Base-by-base conservation (phyloP, 306 rosid species). In the Begonia peltatifolia region DNA sequence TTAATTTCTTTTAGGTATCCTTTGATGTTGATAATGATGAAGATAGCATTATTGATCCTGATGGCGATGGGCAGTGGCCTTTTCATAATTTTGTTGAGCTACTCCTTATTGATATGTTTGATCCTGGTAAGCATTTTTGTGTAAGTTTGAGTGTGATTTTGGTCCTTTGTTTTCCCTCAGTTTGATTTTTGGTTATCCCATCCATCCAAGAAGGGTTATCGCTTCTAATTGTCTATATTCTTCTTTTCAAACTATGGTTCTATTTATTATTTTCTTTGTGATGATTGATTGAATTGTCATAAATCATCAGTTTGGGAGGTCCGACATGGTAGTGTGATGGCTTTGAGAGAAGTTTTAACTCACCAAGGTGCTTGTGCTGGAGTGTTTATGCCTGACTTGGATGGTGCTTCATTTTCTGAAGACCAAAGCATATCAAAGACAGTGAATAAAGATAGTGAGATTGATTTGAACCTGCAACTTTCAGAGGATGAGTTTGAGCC, bases 261-360 rank as follows among this genome's bases (percentile, higher is more conserved):
- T 6, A 30, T 30, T 30, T 30, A 30, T 30, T 30, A 30, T 30
- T 30, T 30, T 30, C 38, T 25, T 2, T 30, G 38, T 30, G 8
- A 30, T 0, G 1, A 30, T 30, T 30, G 38, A 30, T 44, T 56
- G 53, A 63, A 55, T 71, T 18, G 54, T 65, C 53, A 10, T 75
- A 18, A 57, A 25, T 53, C 62, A 46, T 53, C 71, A 90, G 97
- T 78, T 67, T 90, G 97, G 97, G 97, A 85, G 74, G 60, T 90
- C 35, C 95, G 95, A 42, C 97, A 90, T 79, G 97, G 97, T 35
- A 75, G 94, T 55, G 90, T 90, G 67, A 90, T 90, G 97, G 97
- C 97, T 49, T 53, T 85, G 68, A 90, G 97, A 67, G 97, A 90
- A 68, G 76, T 90, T 72, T 83, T 90, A 64, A 79, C 94, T 4